Evolutionary conservation across 2,329 filamentous ascomycete genomes (phyloP), one percentile per base, ranked within the genome.

Genomic region (Daldinia sp.): DNA sequence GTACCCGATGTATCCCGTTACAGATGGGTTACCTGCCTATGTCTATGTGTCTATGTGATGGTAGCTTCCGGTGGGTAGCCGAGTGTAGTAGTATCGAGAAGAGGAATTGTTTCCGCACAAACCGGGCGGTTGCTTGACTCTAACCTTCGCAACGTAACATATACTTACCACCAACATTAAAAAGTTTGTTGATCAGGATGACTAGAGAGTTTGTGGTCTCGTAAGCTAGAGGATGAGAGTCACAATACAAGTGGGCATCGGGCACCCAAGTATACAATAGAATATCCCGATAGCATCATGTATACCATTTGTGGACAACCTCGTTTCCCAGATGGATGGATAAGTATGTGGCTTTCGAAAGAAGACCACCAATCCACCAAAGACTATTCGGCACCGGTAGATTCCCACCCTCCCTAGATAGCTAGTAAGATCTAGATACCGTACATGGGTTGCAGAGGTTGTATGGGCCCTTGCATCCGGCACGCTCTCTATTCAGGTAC

Each of bases 121-220:
- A 26, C 41, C 41, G 33, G 35, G 39, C 42, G 37, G 35, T 35
- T 50, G 33, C 51, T 56, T 51, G 39, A 56, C 59, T 50, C 58
- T 57, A 10, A 35, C 23, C 44, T 18, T 35, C 37, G 67, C 57
- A 67, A 70, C 60, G 67, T 67, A 55, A 63, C 60, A 69, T 69
- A 42, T 48, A 30, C 26, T n/a, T 28, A 28, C 44, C 28, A 51
- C 23, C 39, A 56, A 26, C 39, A 54, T 53, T 26, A 10, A 55
- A 44, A 41, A 28, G 15, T 50, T 18, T 41, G 41, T 62, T 28
- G 30, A 54, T 23, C 20, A 6, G 30, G 50, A 23, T 53, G 30
- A 13, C 48, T 35, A 53, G 48, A 37, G 6, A 3, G 13, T 13
- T 23, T 37, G 6, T 15, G 4, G 33, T 5, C 50, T 37, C 15